These are phyloP conservation scores for Aspergillus thermomutatus DNA, from an alignment of 2,329 filamentous ascomycete species.

Conservation along the genomic window DNA sequence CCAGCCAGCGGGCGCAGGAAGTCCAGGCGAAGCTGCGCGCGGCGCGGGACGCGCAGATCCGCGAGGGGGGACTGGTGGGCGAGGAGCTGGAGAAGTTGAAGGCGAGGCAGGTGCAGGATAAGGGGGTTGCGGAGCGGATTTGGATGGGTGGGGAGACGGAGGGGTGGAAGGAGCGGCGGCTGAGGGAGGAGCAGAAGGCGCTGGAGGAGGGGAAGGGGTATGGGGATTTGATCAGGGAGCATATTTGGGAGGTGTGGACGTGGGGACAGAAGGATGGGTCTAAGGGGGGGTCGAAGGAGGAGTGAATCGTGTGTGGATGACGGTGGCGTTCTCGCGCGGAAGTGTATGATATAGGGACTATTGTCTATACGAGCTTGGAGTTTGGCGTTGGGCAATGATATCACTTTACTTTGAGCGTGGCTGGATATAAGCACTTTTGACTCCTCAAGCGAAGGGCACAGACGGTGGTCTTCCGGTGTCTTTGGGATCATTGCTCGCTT, in stretches of 20 bases:
- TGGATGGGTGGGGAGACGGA: slow-evolving; percentile 42
- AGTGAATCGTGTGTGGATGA: background rate
- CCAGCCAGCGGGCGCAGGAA: slow-evolving; percentile 32
- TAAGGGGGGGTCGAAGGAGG: background rate
- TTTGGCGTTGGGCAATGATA: too few species aligned
- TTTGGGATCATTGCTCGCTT: too few species aligned
- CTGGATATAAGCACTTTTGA: too few species aligned
- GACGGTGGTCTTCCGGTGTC: too few species aligned
- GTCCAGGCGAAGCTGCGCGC: slow-evolving; percentile 31
- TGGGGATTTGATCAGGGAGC: slow-evolving; percentile 44
- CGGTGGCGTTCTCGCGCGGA: too few species aligned
- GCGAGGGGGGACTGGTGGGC: slow-evolving; percentile 12
- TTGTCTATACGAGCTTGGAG: background rate
- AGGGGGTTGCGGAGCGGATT: slow-evolving; percentile 30
- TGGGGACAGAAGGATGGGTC: slow-evolving; percentile 28
- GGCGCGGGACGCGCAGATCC: slow-evolving; percentile 25
- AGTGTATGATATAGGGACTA: background rate
- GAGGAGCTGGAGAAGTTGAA: slow-evolving; percentile 35
- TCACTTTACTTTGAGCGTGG: too few species aligned
- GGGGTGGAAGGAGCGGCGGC: slow-evolving; percentile 43
- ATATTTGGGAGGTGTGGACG: slow-evolving; percentile 47
- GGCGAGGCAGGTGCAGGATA: slow-evolving; percentile 26
- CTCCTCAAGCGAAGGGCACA: too few species aligned
- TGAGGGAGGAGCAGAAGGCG: slow-evolving; percentile 42
- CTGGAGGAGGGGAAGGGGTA: slow-evolving; percentile 43